Conservation (phyloP, 768 basidiomycete genomes). For the Suillus discolor region DNA sequence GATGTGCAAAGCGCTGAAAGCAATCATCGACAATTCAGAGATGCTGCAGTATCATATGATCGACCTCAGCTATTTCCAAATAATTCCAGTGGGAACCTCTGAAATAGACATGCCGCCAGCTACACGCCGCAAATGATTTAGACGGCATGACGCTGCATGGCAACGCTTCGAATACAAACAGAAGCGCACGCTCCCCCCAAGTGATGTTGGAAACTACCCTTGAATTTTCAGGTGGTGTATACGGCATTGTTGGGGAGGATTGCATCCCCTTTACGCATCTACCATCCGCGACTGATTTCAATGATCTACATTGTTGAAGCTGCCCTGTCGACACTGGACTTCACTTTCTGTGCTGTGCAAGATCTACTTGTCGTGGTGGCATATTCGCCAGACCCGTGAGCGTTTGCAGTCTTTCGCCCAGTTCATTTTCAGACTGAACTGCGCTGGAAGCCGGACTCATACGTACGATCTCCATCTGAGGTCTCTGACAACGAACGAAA, state of each 20-base stretch:
- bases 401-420: conserved; percentile 8
- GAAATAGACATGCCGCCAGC: conserved; percentile 34
- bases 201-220: conserved; percentile 51
- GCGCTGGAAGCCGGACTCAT: conserved; percentile 37
- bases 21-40: conserved; percentile 44
- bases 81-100: conserved; percentile 35
- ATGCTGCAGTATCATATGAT: conserved; percentile 51
- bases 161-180: conserved; percentile 44
- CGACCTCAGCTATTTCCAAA: conserved; percentile 48
- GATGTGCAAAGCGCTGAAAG: conserved; percentile 43
- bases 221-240: conserved; percentile 53
- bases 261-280: conserved; percentile 47
- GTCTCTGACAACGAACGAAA: conserved; percentile 51
- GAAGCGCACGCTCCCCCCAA: conserved; percentile 38
- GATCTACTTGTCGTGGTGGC: conserved; percentile 55
- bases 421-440: conserved; percentile 5
- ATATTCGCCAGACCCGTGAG: conserved; percentile 43
- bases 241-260: conserved; percentile 45
- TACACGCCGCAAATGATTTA: conserved; percentile 42
- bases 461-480: conserved; percentile 49
- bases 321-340: conserved; percentile 51
- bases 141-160: conserved; percentile 52
- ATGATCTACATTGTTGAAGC: conserved; percentile 34
- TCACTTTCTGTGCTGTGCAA: conserved; percentile 59
- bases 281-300: background rate